Evolutionary conservation across 164 flowering plant genomes (phyloP), one percentile per base, ranked within the genome.

Genomic region (Cinnamomum chago): DNA sequence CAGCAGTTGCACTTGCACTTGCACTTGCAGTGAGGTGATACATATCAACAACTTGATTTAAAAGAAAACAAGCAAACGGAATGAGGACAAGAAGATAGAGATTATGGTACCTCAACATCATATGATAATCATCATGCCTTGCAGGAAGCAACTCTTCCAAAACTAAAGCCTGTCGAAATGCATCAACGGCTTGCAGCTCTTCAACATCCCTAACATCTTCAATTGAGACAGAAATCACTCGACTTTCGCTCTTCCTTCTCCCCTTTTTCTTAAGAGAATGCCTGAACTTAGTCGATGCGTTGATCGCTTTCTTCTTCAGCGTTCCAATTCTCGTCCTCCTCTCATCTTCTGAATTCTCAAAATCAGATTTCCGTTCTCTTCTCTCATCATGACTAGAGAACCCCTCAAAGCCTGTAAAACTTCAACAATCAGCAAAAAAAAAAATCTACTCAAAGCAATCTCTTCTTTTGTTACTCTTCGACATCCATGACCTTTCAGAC

Each of bases 271-370:
- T 92, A 20, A 94, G 88, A 78, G 95, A 88, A 77, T 87, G 97
- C 78, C 84, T 90, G 65, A 94, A 90, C 74, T 88, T 92, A 50
- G 92, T 83, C 15, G 97, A 90, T 67, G 97, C 97, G 83, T 85
- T 89, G 62, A 90, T 72, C 2, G 97, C 98, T 80, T 94, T 94
- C 89, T 90, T 90, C 79, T 88, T 92, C 73, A 92, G 70, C 33
- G 88, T 82, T 50, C 93, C 90, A 70, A 89, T 94, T 83, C 88
- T 90, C 3, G 93, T 86, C 73, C 90, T 87, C 82, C 95, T 90
- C 73, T 94, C 98, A 84, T 94, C 98, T 81, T 94, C 98, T 23
- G 97, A 92, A 77, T 81, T 86, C 72, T 92, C 98, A 85, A 87
- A 88, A 77, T 93, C 98, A 73, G 98, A 93, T 79, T 85, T 91